Evolutionary conservation across 371 early-diverging fungal species (phyloP).

Genomic region (Smittium culicis): DNA sequence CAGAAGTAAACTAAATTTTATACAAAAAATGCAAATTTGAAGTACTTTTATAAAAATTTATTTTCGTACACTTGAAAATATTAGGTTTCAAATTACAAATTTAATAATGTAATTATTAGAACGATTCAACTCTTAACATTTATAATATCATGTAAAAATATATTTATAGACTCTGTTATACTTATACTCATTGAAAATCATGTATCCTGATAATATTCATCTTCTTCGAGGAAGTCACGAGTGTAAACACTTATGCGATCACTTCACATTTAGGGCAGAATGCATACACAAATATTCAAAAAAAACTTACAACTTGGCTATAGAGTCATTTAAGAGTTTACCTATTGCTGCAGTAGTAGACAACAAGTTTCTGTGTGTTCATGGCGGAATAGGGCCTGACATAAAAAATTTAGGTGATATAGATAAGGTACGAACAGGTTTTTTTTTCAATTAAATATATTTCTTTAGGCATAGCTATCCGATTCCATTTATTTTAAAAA

Average conservation of each 20-base stretch:
- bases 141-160: too few relatives aligned
- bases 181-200: conserved; percentile 77
- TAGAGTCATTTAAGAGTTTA: conserved; percentile 86
- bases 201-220: conserved; percentile 84
- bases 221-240: conserved; percentile 97
- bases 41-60: neutral
- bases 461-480: too few relatives aligned
- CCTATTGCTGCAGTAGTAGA: conserved; percentile 94
- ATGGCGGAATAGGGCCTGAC: conserved; percentile 96
- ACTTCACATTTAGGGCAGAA: conserved; percentile 93
- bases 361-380: conserved; percentile 93
- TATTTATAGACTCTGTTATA: conserved; percentile 59
- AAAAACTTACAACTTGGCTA: conserved; percentile 76
- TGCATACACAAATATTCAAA: conserved; percentile 92
- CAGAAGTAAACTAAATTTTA: conserved; percentile 34
- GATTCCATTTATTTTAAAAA: too few relatives aligned
- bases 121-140: too few relatives aligned
- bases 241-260: conserved; percentile 91
- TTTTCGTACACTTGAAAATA: conserved; percentile 2
- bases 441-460: neutral
- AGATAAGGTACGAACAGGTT: conserved; percentile 35
- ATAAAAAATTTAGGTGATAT: conserved; percentile 75
- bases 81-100: neutral
- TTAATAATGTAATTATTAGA: too few relatives aligned
- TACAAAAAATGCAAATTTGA: conserved; percentile 8